These are phyloP conservation scores for Starmerella powellii DNA, from an alignment of 805 yeast species.

Conservation along the genomic window DNA sequence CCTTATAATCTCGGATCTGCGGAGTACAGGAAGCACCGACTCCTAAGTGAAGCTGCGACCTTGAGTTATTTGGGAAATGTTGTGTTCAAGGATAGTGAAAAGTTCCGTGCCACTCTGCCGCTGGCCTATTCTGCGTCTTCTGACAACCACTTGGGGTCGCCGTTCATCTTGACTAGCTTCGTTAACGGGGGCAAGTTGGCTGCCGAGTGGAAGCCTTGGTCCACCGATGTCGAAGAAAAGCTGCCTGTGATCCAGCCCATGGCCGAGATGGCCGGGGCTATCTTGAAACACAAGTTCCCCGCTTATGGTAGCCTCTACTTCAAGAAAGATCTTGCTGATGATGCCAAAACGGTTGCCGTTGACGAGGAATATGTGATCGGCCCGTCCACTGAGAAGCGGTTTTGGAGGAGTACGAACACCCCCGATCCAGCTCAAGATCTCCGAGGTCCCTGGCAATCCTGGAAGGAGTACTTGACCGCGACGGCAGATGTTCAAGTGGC, in stretches of 20 bases:
- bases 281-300: slow-evolving; percentile 50
- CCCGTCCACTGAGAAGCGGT: slow-evolving; percentile 69
- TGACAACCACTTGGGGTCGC: slow-evolving; percentile 53
- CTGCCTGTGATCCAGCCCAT: slow-evolving; percentile 54
- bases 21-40: slow-evolving; percentile 42
- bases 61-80: slow-evolving; percentile 53
- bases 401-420: slow-evolving; percentile 43
- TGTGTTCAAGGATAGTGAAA: slow-evolving; percentile 40
- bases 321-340: slow-evolving; percentile 39
- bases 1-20: slow-evolving; percentile 71
- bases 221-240: slow-evolving; percentile 40
- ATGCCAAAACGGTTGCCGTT: slow-evolving; percentile 26
- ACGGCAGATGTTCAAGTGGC: slow-evolving; percentile 59
- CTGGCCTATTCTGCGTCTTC: slow-evolving; percentile 52
- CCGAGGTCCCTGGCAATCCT: slow-evolving; percentile 72
- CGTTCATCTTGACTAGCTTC: slow-evolving; percentile 71
- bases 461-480: slow-evolving; percentile 50
- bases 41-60: slow-evolving; percentile 88
- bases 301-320: slow-evolving; percentile 76
- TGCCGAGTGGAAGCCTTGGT: slow-evolving; percentile 83
- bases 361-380: slow-evolving; percentile 50
- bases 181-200: slow-evolving; percentile 71
- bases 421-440: slow-evolving; percentile 35
- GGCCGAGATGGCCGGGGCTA: slow-evolving; percentile 49
- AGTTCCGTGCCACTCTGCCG: slow-evolving; percentile 24